Base-by-base conservation (phyloP, 305 asterid genomes). In the Fraxinus greggii region DNA sequence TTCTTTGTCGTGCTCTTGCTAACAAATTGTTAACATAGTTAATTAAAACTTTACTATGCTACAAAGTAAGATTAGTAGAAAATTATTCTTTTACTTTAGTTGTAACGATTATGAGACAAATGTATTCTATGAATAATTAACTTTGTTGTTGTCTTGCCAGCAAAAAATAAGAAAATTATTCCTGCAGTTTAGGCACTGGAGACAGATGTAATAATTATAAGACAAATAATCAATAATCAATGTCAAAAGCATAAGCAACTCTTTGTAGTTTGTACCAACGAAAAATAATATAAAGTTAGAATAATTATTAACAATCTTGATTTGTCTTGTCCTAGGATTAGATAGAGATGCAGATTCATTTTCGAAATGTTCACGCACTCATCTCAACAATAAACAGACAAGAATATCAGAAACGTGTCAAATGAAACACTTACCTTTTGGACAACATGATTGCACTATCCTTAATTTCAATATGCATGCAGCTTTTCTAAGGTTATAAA, bases 351-450 rank as follows among this genome's bases (percentile, higher is more conserved):
- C 38, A 26, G 38, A 67, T 69, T 13, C 75, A 69, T 13, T 69
- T 4, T 31, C 9, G 4, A 69, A 15, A 69, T 29, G 12, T 12
- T 28, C 28, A 28, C 75, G 38, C 40, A 67, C 24, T 29, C 75
- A 70, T 69, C 75, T 70, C 42, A 70, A 70, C 8, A 29, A 70
- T 15, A 70, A 70, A 15, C 40, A 13, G 42, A 70, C 75, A 70
- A 70, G 75, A 70, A 29, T 59, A 59, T 29, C 21, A 29, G 40
- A 70, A 29, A 70, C 75, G 75, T 70, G 75, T 70, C 75, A 29
- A 70, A 70, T 15, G 75, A 17, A 70, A 70, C 36, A 24, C 32
- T 7, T 7, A 26, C 72, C 33, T 63, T 63, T 63, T 59, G 12
- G 1, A 70, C 75, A 69, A 7, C 40, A 70, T 70, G 75, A 70